Evolutionary conservation across 164 flowering plant species (phyloP).

Genomic region (Aristolochia fimbriata): DNA sequence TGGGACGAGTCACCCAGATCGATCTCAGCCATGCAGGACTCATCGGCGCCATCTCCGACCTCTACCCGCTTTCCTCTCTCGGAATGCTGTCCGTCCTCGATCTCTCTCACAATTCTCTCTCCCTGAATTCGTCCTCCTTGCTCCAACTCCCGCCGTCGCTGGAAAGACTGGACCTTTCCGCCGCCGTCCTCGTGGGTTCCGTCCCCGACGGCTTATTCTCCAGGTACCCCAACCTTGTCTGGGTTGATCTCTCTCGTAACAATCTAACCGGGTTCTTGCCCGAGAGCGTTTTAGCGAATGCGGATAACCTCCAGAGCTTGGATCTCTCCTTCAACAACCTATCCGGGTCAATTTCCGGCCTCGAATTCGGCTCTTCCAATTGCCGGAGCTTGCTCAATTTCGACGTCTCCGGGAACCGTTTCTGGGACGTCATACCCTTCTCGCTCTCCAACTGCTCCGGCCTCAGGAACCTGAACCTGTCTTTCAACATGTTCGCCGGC

Average conservation of each 20-base stretch:
- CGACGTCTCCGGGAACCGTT: constrained; percentile 50
- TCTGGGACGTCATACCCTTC: constrained; percentile 38
- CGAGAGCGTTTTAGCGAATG: constrained; percentile 24
- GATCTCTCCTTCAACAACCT: constrained; percentile 76
- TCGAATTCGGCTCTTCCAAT: constrained; percentile 20
- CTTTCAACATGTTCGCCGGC: constrained; percentile 40
- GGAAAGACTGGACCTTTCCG: constrained; percentile 50
- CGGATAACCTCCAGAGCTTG: constrained; percentile 41
- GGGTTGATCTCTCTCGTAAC: constrained; percentile 47
- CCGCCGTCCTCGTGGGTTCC: constrained; percentile 35
- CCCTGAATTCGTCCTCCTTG: constrained; percentile 46
- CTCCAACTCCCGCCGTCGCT: constrained; percentile 47
- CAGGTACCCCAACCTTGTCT: constrained; percentile 36
- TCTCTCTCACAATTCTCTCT: constrained; percentile 44
- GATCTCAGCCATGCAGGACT: constrained; percentile 50
- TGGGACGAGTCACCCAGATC: constrained; percentile 39
- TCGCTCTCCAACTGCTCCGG: constrained; percentile 50
- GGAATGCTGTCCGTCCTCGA: constrained; percentile 43
- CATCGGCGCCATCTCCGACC: constrained; percentile 33
- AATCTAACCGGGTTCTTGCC: constrained; percentile 56
- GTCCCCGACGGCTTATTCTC: constrained; percentile 43
- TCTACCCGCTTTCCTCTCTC: constrained; percentile 44
- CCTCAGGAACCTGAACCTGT: constrained; percentile 36
- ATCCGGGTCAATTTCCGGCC: constrained; percentile 43
- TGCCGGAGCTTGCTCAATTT: constrained; percentile 47